Evolutionary conservation across 2,329 filamentous ascomycete species (phyloP).

Genomic region (Alternaria sp.): DNA sequence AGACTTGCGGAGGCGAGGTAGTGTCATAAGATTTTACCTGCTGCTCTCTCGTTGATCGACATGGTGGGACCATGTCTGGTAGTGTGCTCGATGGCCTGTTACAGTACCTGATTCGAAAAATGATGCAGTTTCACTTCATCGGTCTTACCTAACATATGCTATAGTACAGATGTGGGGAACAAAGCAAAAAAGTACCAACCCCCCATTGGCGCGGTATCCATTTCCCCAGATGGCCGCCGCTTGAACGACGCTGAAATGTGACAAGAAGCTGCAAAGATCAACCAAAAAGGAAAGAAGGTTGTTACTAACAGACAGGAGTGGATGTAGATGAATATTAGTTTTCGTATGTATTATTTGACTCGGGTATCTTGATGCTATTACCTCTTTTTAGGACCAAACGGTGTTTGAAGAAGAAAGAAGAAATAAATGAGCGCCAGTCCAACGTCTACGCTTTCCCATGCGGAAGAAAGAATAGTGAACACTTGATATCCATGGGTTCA

Average conservation of each 20-base stretch:
- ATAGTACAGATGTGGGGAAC: not conserved
- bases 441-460: slow-evolving; percentile 4
- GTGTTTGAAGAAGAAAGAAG: not conserved
- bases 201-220: not conserved
- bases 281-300: not conserved
- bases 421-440: not conserved
- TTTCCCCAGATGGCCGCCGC: not conserved
- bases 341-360: not conserved
- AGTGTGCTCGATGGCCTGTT: not conserved
- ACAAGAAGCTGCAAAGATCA: not conserved
- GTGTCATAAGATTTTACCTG: not conserved
- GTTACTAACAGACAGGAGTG: not conserved
- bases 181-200: not conserved
- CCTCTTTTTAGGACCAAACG: slow-evolving; percentile 1
- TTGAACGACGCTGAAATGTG: not conserved
- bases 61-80: not conserved
- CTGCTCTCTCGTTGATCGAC: not conserved
- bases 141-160: not conserved
- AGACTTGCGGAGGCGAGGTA: not conserved
- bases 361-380: slow-evolving; percentile 2
- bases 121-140: not conserved
- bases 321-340: not conserved
- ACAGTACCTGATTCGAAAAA: not conserved
- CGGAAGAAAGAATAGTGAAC: not conserved
- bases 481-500: not conserved